A percentile compares a stretch with the other conserved stretches of the same genome.
Evolutionary conservation across 768 basidiomycete genomes (phyloP).

Genomic region (Naganishia vishniacii): DNA sequence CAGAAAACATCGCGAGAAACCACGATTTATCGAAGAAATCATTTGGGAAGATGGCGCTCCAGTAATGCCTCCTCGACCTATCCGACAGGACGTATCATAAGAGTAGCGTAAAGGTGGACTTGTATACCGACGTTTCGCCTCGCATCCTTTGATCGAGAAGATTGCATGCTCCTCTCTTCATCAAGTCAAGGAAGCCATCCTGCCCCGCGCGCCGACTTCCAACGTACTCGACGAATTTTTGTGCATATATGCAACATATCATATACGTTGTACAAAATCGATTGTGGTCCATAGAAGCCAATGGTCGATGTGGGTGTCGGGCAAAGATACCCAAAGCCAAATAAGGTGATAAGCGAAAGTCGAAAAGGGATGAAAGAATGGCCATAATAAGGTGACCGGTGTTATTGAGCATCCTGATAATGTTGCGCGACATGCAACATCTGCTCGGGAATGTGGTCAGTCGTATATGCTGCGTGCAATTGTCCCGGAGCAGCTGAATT

Average conservation of each 20-base stretch:
- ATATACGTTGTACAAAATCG: not conserved
- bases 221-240: not conserved
- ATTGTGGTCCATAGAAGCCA: not conserved
- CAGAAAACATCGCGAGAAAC: constrained; percentile 5
- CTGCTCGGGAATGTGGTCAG: constrained; percentile 5
- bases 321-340: not conserved
- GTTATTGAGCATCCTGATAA: constrained; percentile 10
- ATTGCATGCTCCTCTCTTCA: too few species aligned
- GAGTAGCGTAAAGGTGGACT: too few species aligned
- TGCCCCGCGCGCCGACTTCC: too few species aligned
- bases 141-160: too few species aligned
- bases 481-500: not conserved
- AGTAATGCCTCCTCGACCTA: constrained; percentile 17
- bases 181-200: too few species aligned
- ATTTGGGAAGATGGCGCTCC: constrained; percentile 24
- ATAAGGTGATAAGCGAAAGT: constrained; percentile 3
- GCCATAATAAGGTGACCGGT: not conserved
- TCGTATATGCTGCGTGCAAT: not conserved
- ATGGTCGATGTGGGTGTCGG: not conserved
- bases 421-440: constrained; percentile 13
- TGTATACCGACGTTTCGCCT: too few species aligned
- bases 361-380: not conserved
- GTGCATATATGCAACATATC: not conserved
- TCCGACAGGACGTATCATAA: not conserved
- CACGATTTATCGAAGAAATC: constrained; percentile 20